phyloP scores from a whole-genome alignment of 768 basidiomycete genomes.

The Piloderma croceum region DNA sequence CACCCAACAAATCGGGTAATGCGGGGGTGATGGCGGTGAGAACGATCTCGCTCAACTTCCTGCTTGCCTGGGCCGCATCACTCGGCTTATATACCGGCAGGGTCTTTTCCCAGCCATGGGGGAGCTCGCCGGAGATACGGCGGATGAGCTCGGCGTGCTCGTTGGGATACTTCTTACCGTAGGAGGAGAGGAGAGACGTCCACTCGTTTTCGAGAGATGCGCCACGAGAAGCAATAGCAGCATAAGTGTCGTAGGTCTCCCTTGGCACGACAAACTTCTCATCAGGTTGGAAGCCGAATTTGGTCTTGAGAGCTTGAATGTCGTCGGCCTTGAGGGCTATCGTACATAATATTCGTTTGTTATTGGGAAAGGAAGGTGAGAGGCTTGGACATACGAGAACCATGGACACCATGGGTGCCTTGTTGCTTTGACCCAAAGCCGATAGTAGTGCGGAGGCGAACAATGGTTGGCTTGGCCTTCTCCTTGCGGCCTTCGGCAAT shows the following conservation, averaged over 20 bases:
- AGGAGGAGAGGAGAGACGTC: slow-evolving; percentile 61
- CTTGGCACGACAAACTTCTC: slow-evolving; percentile 74
- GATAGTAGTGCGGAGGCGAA: slow-evolving; percentile 83
- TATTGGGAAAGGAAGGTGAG: slow-evolving; percentile 1
- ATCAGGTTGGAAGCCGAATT: slow-evolving; percentile 76
- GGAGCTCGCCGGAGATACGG: slow-evolving; percentile 77
- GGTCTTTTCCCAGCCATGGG: slow-evolving; percentile 78
- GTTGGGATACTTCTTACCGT: slow-evolving; percentile 71
- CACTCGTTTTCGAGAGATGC: slow-evolving; percentile 70
- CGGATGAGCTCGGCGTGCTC: slow-evolving; percentile 85
- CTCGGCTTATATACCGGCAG: slow-evolving; percentile 81
- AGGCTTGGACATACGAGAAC: slow-evolving; percentile 63
- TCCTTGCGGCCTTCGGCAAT: slow-evolving; percentile 73
- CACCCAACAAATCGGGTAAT: slow-evolving; percentile 83
- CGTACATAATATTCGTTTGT: slow-evolving; percentile 6
- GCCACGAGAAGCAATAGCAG: slow-evolving; percentile 62
- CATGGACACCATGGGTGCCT: slow-evolving; percentile 93
- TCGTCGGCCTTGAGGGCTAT: slow-evolving; percentile 91
- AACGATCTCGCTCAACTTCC: slow-evolving; percentile 89
- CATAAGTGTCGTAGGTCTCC: slow-evolving; percentile 66
- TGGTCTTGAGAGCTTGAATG: slow-evolving; percentile 73
- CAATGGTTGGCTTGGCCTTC: slow-evolving; percentile 80
- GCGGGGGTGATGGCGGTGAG: slow-evolving; percentile 67
- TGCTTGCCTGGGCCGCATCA: slow-evolving; percentile 83
- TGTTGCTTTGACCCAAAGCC: slow-evolving; percentile 91